Percentiles rank a stretch among this genome's conserved stretches.
These are phyloP conservation scores for Emergomyces pasteurianus DNA, from an alignment of 2,329 filamentous ascomycete species.

Conservation along the genomic window DNA sequence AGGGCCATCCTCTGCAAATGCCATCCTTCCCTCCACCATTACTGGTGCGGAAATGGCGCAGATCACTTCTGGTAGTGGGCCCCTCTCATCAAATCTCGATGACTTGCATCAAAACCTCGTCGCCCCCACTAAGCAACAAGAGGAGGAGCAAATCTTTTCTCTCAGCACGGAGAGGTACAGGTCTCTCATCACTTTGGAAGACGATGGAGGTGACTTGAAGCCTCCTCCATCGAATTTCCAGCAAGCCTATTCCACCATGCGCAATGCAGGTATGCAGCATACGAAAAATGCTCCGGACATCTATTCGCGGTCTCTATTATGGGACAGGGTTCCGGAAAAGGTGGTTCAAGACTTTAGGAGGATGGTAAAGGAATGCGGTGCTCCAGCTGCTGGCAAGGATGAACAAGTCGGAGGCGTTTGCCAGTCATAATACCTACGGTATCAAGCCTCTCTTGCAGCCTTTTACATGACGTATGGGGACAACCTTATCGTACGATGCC, in stretches of 20 bases:
- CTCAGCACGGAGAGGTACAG: slow-evolving; percentile 83
- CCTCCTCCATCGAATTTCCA: slow-evolving; percentile 33
- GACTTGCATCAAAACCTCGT: slow-evolving; percentile 57
- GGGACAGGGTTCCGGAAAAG: slow-evolving; percentile 85
- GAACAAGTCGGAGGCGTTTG: slow-evolving; percentile 14
- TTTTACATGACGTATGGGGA: not conserved
- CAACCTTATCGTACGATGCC: not conserved
- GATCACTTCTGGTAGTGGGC: slow-evolving; percentile 21
- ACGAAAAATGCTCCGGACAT: slow-evolving; percentile 61
- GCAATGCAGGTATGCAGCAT: slow-evolving; percentile 55
- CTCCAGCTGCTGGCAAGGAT: slow-evolving; percentile 20
- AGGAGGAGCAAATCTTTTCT: slow-evolving; percentile 77
- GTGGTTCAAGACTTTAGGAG: slow-evolving; percentile 87
- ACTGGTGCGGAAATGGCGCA: slow-evolving; percentile 28
- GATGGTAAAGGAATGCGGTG: slow-evolving; percentile 66
- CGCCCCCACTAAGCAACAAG: slow-evolving; percentile 69
- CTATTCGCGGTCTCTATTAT: slow-evolving; percentile 82
- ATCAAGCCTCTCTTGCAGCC: not conserved
- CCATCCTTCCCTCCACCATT: slow-evolving; percentile 22
- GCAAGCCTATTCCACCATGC: slow-evolving; percentile 67
- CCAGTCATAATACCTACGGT: slow-evolving; percentile 1
- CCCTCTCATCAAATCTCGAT: slow-evolving; percentile 39
- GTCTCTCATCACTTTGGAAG: slow-evolving; percentile 60
- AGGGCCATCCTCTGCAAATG: slow-evolving; percentile 15
- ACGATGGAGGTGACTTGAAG: slow-evolving; percentile 26